phyloP scores from a whole-genome alignment of 345 rosid genomes.

The Chamaenerion angustifolium region DNA sequence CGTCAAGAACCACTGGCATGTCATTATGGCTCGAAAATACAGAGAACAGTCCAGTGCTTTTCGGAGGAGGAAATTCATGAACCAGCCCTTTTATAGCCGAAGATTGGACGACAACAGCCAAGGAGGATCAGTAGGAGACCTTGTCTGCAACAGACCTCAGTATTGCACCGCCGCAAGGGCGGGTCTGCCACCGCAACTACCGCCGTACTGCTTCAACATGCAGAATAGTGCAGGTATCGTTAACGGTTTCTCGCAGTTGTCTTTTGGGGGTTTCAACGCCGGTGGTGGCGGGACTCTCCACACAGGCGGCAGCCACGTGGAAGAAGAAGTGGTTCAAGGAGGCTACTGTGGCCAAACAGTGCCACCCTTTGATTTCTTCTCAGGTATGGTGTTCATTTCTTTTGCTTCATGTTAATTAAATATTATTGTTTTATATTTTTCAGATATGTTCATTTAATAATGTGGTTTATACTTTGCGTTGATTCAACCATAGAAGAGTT shows the following conservation, averaged over 20 bases:
- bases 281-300: neutral
- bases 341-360: neutral
- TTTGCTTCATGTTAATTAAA: too few species aligned
- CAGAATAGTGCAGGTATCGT: neutral
- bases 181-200: neutral
- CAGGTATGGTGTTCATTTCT: too few species aligned
- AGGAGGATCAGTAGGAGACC: too few species aligned
- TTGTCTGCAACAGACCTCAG: too few species aligned
- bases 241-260: neutral
- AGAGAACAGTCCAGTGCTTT: constrained; percentile 74
- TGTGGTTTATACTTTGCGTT: too few species aligned
- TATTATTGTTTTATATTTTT: too few species aligned
- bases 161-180: neutral
- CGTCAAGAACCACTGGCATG: constrained; percentile 99
- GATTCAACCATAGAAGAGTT: too few species aligned
- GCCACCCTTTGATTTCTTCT: too few species aligned
- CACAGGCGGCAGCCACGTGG: neutral
- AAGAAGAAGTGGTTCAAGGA: neutral
- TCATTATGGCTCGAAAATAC: constrained; percentile 88
- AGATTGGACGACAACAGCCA: neutral
- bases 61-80: constrained; percentile 51
- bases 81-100: constrained; percentile 12
- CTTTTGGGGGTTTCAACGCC: constrained; percentile 13
- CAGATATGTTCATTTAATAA: too few species aligned
- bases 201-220: neutral